Conservation (phyloP, 2,329 filamentous ascomycete species). For the Aspergillus arachidicola region DNA sequence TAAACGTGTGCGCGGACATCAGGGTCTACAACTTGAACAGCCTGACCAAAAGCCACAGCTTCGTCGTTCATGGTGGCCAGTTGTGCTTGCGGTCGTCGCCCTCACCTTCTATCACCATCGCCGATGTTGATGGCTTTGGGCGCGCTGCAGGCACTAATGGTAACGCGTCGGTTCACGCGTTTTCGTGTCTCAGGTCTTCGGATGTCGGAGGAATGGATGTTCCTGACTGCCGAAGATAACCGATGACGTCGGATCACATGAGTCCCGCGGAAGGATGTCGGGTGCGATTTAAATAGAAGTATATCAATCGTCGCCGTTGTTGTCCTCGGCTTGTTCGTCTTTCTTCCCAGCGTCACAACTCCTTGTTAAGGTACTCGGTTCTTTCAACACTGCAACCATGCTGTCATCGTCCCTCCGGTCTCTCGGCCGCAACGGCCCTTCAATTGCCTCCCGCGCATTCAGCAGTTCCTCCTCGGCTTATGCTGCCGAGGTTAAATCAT, state of each 20-base stretch:
- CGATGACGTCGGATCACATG: slow-evolving; percentile 34
- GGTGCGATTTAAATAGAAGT: not conserved
- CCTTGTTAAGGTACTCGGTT: not conserved
- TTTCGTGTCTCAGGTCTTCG: slow-evolving; percentile 24
- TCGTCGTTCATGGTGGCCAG: slow-evolving; percentile 45
- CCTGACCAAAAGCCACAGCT: slow-evolving; percentile 43
- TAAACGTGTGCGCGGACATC: slow-evolving; percentile 92
- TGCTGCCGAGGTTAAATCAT: slow-evolving; percentile 74
- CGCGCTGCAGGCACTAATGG: slow-evolving; percentile 21
- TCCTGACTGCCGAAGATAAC: slow-evolving; percentile 32
- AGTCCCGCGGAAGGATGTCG: slow-evolving; percentile 2
- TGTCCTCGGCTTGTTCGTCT: not conserved
- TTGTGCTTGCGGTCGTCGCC: slow-evolving; percentile 12
- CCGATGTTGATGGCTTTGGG: not conserved
- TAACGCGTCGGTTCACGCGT: slow-evolving; percentile 32
- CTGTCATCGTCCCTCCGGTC: slow-evolving; percentile 38
- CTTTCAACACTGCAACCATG: slow-evolving; percentile 27
- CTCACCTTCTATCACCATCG: slow-evolving; percentile 6
- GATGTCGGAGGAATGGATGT: slow-evolving; percentile 16
- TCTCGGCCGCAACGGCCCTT: slow-evolving; percentile 34
- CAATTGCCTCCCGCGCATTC: slow-evolving; percentile 59
- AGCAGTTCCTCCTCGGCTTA: slow-evolving; percentile 67
- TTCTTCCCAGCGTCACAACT: not conserved
- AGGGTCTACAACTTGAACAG: slow-evolving; percentile 71
- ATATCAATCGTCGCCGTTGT: not conserved